Percentiles rank a stretch among this genome's conserved stretches.
These are phyloP conservation scores for Pyrenula aspistea DNA, from an alignment of 495 filamentous ascomycete species.

Conservation along the genomic window DNA sequence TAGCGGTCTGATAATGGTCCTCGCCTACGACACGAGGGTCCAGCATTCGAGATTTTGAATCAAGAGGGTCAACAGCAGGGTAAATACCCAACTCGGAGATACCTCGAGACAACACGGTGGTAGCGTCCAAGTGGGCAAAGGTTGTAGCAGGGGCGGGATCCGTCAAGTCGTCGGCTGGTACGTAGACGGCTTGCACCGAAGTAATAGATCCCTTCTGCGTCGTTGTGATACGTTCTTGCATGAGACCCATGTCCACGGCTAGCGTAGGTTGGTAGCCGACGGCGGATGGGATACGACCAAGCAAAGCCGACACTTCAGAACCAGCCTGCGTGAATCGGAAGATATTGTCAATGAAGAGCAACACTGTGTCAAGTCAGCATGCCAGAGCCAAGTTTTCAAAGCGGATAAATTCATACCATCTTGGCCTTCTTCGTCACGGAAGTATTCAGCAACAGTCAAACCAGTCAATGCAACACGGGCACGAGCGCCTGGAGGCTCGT, in stretches of 20 bases:
- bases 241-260: slow-evolving; percentile 98
- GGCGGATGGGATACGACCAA: slow-evolving; percentile 99
- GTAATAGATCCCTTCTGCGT: slow-evolving; percentile 99
- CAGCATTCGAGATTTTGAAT: slow-evolving; percentile 99
- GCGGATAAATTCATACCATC: slow-evolving; percentile 54
- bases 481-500: slow-evolving; percentile 98
- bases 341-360: slow-evolving; percentile 99
- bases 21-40: slow-evolving; percentile 96
- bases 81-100: slow-evolving; percentile 99
- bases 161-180: slow-evolving; percentile 99
- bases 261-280: slow-evolving; percentile 99
- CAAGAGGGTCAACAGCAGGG: slow-evolving; percentile 97
- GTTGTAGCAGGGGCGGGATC: slow-evolving; percentile 98
- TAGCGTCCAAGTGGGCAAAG: slow-evolving; percentile 99
- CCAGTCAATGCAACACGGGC: slow-evolving; percentile 98
- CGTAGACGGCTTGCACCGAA: slow-evolving; percentile 99
- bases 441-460: slow-evolving; percentile 84
- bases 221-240: slow-evolving; percentile 99
- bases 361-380: slow-evolving; percentile 41
- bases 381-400: no score
- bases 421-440: slow-evolving; percentile 96
- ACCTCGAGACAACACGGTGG: slow-evolving; percentile 99
- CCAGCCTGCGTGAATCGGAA: slow-evolving; percentile 99
- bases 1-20: slow-evolving; percentile 93
- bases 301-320: slow-evolving; percentile 98